Evolutionary conservation across 129 eudicot genomes (phyloP).

Genomic region (Flaveria brownii): DNA sequence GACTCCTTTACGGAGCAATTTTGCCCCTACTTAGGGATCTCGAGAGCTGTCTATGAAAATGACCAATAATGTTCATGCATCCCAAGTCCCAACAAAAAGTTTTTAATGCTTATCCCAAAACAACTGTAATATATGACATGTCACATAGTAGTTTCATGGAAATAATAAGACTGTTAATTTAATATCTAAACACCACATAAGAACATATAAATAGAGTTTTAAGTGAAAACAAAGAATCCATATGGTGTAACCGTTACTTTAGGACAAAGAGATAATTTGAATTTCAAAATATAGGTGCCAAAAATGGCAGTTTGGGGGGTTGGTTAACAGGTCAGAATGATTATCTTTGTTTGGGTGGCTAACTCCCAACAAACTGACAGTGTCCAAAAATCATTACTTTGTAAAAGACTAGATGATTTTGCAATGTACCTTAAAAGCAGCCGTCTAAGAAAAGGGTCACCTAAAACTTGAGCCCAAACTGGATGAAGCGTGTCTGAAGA

Average conservation of each 20-base stretch:
- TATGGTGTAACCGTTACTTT: background rate
- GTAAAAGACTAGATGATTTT: background rate
- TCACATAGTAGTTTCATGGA: constrained; percentile 7
- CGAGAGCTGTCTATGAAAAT: background rate
- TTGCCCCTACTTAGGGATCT: constrained; percentile 1
- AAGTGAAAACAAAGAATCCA: background rate
- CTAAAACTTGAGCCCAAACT: constrained; percentile 77
- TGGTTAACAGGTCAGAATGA: constrained; percentile 1
- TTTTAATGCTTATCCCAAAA: background rate
- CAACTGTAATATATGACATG: background rate
- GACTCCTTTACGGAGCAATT: background rate
- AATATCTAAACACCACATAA: background rate
- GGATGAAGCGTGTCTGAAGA: constrained; percentile 62
- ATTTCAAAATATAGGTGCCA: background rate
- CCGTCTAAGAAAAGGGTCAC: constrained; percentile 88
- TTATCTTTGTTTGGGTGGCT: constrained; percentile 8
- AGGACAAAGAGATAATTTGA: background rate
- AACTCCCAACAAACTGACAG: background rate
- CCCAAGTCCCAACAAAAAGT: background rate
- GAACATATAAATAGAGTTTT: background rate
- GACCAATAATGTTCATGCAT: background rate
- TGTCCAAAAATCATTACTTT: background rate
- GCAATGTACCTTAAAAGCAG: constrained; percentile 67
- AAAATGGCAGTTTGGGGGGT: background rate
- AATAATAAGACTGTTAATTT: background rate